Base-by-base conservation (phyloP, 2,329 filamentous ascomycete species). In the Cladosporium oxysporum region DNA sequence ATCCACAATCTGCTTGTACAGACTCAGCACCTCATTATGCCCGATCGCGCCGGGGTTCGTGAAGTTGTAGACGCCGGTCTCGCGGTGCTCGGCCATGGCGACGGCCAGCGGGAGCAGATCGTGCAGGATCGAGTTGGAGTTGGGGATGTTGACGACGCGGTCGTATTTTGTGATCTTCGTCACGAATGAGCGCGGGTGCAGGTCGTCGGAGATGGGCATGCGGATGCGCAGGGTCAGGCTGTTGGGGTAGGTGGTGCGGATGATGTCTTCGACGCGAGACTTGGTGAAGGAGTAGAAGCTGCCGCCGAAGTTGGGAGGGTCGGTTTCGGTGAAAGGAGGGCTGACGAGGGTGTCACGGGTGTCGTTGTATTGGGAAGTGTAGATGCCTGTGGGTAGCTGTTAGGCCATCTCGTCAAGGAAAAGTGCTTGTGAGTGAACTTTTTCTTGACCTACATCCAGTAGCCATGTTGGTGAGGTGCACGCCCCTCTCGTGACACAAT, bases 271-370 rank as follows among this genome's bases (percentile, higher is more conserved):
- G 66, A 88, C 87, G 69, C 87, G 84, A 26, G 84, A 83, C 79
- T 90, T 90, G 71, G 86, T 89, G 76, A 84, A 82, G 16, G 87
- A 89, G 80, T 90, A 90, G 79, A 90, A 90, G 73, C 87, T 89
- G 67, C 86, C 88, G 62, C 75, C 80, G 76, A 90, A 90, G 79
- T 90, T 90, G 74, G 88, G 82, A 67, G 78, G 77, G 76, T 90
- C 87, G 28, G 83, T 83, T 80, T 90, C 88, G 58, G 80, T 81
- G 75, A 84, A 90, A 58, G 86, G 87, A 52, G 80, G 79, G 50
- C 87, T 87, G 62, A 83, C 85, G 71, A 88, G 83, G 50, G 86
- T 85, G 74, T 89, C 87, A 12, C 77, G 74, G 21, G 86, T 83
- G 8, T 49, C 18, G 53, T 58, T 66, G 66, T 73, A 72, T 12